phyloP scores from a whole-genome alignment of 164 flowering plant genomes.

The Piper betle region DNA sequence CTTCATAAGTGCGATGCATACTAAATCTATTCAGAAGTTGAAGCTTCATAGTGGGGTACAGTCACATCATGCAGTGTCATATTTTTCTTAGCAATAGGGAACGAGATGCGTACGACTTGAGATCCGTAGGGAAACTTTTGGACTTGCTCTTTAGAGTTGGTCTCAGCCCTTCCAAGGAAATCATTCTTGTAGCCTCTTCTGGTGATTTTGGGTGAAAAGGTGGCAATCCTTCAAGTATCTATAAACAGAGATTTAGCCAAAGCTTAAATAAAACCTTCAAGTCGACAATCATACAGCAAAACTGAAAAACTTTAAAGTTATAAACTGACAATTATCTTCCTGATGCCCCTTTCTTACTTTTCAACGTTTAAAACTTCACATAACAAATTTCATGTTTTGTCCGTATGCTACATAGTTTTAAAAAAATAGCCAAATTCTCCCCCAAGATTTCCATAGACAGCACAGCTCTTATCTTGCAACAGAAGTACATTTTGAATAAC shows the following conservation, averaged over 20 bases:
- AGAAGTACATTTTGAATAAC: not conserved
- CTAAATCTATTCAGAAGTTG: no score
- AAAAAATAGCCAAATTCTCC: no score
- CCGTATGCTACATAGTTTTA: no score
- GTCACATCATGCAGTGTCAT: no score
- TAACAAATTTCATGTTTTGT: no score
- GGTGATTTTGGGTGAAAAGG: constrained; percentile 76
- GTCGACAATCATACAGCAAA: not conserved
- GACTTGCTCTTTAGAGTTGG: constrained; percentile 60
- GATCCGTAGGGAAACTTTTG: constrained; percentile 60
- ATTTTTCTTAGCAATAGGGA: not conserved
- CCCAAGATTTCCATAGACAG: no score
- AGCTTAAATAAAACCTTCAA: not conserved
- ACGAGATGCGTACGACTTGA: constrained; percentile 56
- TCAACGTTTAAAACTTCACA: no score
- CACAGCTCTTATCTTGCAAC: no score
- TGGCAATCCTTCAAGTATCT: constrained; percentile 85
- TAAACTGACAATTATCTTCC: not conserved
- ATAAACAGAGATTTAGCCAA: not conserved
- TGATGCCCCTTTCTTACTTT: no score
- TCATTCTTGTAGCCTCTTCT: constrained; percentile 55
- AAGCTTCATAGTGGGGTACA: no score
- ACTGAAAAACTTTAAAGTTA: not conserved
- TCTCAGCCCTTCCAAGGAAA: constrained; percentile 62
- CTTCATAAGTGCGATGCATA: no score